Evolutionary conservation across 139 green algal species (phyloP).

Genomic region (Volvox reticuliferus): DNA sequence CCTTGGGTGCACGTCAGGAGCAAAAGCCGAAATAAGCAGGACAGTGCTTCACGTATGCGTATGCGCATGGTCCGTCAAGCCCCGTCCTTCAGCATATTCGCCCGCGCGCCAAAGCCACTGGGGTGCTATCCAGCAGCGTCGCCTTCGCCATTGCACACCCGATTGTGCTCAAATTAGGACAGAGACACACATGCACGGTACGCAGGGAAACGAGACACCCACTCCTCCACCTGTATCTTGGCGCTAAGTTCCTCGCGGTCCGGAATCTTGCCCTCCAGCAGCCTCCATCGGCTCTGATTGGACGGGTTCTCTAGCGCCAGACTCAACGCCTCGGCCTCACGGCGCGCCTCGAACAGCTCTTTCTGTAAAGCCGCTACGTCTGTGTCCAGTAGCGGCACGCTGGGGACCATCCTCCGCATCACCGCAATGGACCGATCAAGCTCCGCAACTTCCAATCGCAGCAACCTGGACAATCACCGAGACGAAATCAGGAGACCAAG

Average conservation of each 20-base stretch:
- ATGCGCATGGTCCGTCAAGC: too few relatives aligned
- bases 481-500: too few relatives aligned
- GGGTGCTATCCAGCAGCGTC: too few relatives aligned
- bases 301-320: constrained; percentile 80
- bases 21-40: not conserved
- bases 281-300: constrained; percentile 74
- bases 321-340: constrained; percentile 72
- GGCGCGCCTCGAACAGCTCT: constrained; percentile 72
- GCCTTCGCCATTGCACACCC: too few relatives aligned
- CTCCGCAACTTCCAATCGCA: constrained; percentile 69
- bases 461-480: constrained; percentile 28
- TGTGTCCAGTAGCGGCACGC: constrained; percentile 70
- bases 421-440: constrained; percentile 69
- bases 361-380: constrained; percentile 71
- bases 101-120: too few relatives aligned
- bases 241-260: constrained; percentile 82
- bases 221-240: constrained; percentile 65
- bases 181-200: too few relatives aligned
- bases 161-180: too few relatives aligned
- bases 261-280: constrained; percentile 83
- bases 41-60: too few relatives aligned
- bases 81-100: too few relatives aligned
- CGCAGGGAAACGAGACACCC: not conserved
- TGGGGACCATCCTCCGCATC: constrained; percentile 60
- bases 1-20: constrained; percentile 18